A percentile compares a stretch with the other conserved stretches of the same genome.
phyloP scores from a whole-genome alignment of 192 early-diverging fungal species.

The Globomyces pollinis-pini region DNA sequence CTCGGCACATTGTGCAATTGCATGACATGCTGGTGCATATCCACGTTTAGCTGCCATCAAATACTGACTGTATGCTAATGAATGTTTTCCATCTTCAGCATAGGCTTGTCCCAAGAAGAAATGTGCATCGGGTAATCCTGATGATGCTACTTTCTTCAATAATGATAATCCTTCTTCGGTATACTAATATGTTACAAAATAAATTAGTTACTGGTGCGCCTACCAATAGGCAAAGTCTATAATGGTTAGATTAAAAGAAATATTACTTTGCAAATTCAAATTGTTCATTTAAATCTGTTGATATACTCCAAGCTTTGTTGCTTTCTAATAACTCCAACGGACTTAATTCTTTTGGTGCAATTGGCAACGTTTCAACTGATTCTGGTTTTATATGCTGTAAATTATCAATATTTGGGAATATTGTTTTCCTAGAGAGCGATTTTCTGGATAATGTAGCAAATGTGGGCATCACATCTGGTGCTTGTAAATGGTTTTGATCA shows the following conservation, averaged over 20 bases:
- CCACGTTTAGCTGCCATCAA: conserved; percentile 61
- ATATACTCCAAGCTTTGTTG: not conserved
- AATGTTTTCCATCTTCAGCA: conserved; percentile 42
- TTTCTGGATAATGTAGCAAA: too few species aligned
- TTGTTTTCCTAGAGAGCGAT: too few species aligned
- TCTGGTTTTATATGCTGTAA: too few species aligned
- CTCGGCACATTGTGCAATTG: conserved; percentile 58
- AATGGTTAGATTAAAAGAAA: conserved; percentile 47
- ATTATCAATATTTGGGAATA: too few species aligned
- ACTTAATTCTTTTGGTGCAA: too few species aligned
- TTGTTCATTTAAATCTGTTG: not conserved
- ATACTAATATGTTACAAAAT: too few species aligned
- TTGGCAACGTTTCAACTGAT: too few species aligned
- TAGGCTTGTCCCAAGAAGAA: conserved; percentile 30
- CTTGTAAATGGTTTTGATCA: too few species aligned
- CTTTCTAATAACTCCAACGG: too few species aligned
- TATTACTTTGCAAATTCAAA: not conserved
- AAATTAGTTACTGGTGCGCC: too few species aligned
- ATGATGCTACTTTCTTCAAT: conserved; percentile 46
- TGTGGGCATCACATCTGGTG: too few species aligned
- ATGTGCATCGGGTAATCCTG: conserved; percentile 54
- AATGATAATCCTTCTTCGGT: conserved; percentile 57
- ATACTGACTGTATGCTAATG: conserved; percentile 64
- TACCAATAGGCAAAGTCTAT: conserved; percentile 19
- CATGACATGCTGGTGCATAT: conserved; percentile 57